Evolutionary conservation across 2,329 filamentous ascomycete genomes (phyloP).

Genomic region (Amphichorda felina): DNA sequence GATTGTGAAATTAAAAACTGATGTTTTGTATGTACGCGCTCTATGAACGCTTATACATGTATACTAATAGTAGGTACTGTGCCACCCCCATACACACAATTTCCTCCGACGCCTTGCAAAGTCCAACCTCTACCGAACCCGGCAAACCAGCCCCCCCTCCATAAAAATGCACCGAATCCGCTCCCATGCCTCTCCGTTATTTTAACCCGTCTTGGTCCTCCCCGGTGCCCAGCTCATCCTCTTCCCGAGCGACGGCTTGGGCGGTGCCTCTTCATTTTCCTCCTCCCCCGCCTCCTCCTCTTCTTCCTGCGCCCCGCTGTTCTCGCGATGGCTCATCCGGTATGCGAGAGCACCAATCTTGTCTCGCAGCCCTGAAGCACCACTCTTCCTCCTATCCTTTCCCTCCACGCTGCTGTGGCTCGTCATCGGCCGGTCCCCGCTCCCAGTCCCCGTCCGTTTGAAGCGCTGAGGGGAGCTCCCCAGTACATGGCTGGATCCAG

Average conservation of each 20-base stretch:
- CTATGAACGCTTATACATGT: too few relatives aligned
- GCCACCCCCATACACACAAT: too few relatives aligned
- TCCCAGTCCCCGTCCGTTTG: constrained; percentile 2
- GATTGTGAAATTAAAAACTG: too few relatives aligned
- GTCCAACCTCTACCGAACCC: too few relatives aligned
- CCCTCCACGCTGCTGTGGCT: constrained; percentile 13
- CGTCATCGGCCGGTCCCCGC: constrained; percentile 15
- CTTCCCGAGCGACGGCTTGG: constrained; percentile 5
- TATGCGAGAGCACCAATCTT: constrained; percentile 21
- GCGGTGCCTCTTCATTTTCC: constrained; percentile 7
- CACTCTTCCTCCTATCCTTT: constrained; percentile 14
- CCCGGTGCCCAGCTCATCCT: constrained; percentile 24
- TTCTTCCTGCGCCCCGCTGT: constrained; percentile 8
- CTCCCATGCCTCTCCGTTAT: too few relatives aligned
- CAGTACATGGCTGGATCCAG: constrained; percentile 16
- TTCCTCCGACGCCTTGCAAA: too few relatives aligned
- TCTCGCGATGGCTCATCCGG: constrained; percentile 13
- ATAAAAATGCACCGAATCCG: too few relatives aligned
- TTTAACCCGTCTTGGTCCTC: constrained; percentile 9
- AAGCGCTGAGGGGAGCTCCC: constrained; percentile 6
- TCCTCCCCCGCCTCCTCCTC: constrained; percentile 11
- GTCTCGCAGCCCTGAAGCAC: constrained; percentile 19
- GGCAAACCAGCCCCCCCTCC: too few relatives aligned
- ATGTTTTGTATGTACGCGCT: too few relatives aligned
- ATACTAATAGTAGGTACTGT: too few relatives aligned